Base-by-base conservation (phyloP, 257 asterid species). In the Ilex asprella region DNA sequence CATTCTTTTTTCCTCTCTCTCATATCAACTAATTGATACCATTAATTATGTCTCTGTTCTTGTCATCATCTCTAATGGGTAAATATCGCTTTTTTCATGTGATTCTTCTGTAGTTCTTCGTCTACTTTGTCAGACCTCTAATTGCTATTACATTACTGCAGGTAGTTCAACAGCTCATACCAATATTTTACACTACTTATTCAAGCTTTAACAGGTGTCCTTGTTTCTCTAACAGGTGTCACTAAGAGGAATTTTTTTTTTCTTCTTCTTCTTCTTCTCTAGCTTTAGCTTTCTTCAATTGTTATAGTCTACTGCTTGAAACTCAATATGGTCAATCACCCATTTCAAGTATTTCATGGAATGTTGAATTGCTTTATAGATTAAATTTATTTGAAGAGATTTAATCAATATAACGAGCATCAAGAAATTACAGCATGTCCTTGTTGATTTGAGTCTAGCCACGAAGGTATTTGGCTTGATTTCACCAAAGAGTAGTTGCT, bases 51-150 rank as follows among this genome's bases (percentile, higher is more conserved):
- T 53, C 27, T 29, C 31, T 58, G 54, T 46, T 67, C 41, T 31
- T 43, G 58, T 44, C 51, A 15, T 32, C 50, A 51, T 67, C 62
- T 72, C 30, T 67, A 62, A 56, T 43, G 35, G 57, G 29, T 39
- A 47, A 58, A 3, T 43, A 46, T 39, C 59, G 61, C 43, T 30
- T 59, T 53, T 53, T 0, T n/a, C 86, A 79, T 73, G 86, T 75
- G 82, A 58, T 73, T 41, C 63, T 66, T 64, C 73, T 71, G 73
- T 72, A 43, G 52, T 70, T 62, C 68, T 60, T 60, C 35, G 73
- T 46, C 58, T 63, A 68, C 78, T 67, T 79, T 64, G 63, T 16
- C 64, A 16, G n/a, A 53, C 39, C 13, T 58, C 32, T 63, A 50
- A 68, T 70, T 32, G 64, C 65, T 73, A 59, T 61, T 51, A 47